Base-by-base conservation (phyloP, 768 basidiomycete species). In the Zangia roseola region DNA sequence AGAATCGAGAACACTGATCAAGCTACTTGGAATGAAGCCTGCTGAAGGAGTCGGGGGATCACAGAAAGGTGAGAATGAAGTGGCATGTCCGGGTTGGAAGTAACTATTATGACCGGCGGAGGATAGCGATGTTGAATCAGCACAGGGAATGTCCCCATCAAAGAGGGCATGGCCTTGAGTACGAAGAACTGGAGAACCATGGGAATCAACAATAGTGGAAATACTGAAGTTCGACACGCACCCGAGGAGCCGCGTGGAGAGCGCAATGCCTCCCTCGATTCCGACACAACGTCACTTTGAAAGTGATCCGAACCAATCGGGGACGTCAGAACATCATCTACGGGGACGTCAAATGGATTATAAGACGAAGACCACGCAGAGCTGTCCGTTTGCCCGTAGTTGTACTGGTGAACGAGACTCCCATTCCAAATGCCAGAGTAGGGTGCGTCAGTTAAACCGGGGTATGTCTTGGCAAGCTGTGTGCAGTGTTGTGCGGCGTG, bases 401-500 rank as follows among this genome's bases (percentile, higher is more conserved):
- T 45, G 28, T 10, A 44, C 20, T 44, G 53, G 40, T 53, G 38
- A 47, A 48, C 17, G 25, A 43, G 41, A 20, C 23, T 31, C 23
- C 44, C 47, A 10, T 57, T 49, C 14, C 47, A 50, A 40, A 46
- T 7, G 7, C 33, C 45, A 26, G 33, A 42, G 33, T 45, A 34
- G 45, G 53, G 42, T 3, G 23, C 25, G 9, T 61, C 55, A 2
- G 42, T 38, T 21, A 58, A 54, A 67, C 58, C 28, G 59, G 66
- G 47, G 65, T 65, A 55, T 72, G 67, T 40, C 62, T 64, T 45
- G 70, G 70, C 44, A 40, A 71, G 69, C 57, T 82, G 81, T 25
- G 77, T 81, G 43, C 75, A 78, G 54, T 83, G 82, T 56, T 80
- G 81, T 31, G 81, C 74, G n/a, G 67, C 62, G 53, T 69, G 74